Evolutionary conservation across 2,329 filamentous ascomycete genomes (phyloP).

Genomic region (Penicillium polonicum): DNA sequence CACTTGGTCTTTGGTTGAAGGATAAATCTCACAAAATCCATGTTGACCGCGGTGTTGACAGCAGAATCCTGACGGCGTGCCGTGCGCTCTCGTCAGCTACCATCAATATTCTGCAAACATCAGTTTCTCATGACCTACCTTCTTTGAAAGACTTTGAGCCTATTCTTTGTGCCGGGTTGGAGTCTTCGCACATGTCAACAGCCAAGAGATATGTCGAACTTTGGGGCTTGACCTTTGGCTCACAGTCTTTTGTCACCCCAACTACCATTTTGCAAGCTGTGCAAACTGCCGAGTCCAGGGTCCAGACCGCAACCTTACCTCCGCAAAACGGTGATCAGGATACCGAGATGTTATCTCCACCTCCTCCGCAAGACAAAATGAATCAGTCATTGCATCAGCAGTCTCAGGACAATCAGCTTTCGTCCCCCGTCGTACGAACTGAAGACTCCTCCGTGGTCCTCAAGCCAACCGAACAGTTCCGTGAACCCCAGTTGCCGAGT

Average conservation of each 20-base stretch:
- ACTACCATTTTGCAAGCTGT: slow-evolving; percentile 62
- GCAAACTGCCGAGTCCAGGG: slow-evolving; percentile 56
- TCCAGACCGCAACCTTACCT: slow-evolving; percentile 26
- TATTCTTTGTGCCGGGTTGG: slow-evolving; percentile 54
- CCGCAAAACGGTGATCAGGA: neutral
- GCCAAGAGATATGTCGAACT: slow-evolving; percentile 54
- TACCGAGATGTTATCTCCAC: neutral
- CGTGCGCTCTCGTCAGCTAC: slow-evolving; percentile 34
- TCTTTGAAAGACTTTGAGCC: slow-evolving; percentile 53
- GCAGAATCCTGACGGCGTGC: slow-evolving; percentile 35
- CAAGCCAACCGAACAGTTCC: slow-evolving; percentile 27
- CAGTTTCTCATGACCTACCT: slow-evolving; percentile 26
- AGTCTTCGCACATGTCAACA: slow-evolving; percentile 52
- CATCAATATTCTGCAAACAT: slow-evolving; percentile 33
- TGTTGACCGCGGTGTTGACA: slow-evolving; percentile 29
- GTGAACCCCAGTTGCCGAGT: slow-evolving; percentile 27
- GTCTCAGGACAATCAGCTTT: slow-evolving; percentile 19
- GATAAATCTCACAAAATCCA: slow-evolving; percentile 33
- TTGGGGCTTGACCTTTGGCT: slow-evolving; percentile 72
- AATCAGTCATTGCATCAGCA: slow-evolving; percentile 6
- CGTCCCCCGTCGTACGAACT: slow-evolving; percentile 29
- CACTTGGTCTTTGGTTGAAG: slow-evolving; percentile 37
- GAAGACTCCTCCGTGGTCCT: slow-evolving; percentile 15
- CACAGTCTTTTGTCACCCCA: slow-evolving; percentile 63
- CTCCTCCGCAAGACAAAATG: slow-evolving; percentile 11